Percentiles rank a stretch among this genome's conserved stretches.
Evolutionary conservation across 1,284 basidiomycete species (phyloP).

Genomic region (Ceratobasidium sp.): DNA sequence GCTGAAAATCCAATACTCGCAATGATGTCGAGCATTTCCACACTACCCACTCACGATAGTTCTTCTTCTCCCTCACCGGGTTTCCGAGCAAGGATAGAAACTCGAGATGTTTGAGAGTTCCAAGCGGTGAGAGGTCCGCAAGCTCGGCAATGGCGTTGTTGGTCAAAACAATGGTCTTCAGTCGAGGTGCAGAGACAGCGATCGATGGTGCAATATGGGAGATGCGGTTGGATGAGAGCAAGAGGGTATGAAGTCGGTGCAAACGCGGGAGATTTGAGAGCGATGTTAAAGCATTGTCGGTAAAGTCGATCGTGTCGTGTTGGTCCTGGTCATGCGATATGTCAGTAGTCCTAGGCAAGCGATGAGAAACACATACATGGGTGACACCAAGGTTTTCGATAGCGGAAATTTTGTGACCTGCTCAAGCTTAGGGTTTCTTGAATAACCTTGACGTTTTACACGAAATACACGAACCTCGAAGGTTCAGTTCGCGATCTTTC

Average conservation of each 20-base stretch:
- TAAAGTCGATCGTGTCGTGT: slow-evolving; percentile 95
- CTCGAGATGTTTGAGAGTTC: slow-evolving; percentile 81
- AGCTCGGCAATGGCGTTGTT: slow-evolving; percentile 82
- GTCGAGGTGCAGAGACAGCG: slow-evolving; percentile 85
- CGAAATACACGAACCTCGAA: slow-evolving; percentile 78
- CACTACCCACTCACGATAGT: slow-evolving; percentile 96
- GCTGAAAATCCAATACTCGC: slow-evolving; percentile 95
- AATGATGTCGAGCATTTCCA: slow-evolving; percentile 81
- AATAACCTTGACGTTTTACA: slow-evolving; percentile 43
- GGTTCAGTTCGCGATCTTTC: slow-evolving; percentile 95
- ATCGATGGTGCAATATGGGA: slow-evolving; percentile 84
- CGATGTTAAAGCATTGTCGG: slow-evolving; percentile 92
- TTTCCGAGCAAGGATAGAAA: slow-evolving; percentile 91
- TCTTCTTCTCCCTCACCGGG: slow-evolving; percentile 92
- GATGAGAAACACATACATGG: slow-evolving; percentile 69
- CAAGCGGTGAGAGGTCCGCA: slow-evolving; percentile 88
- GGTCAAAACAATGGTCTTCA: slow-evolving; percentile 83
- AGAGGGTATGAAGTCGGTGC: slow-evolving; percentile 81
- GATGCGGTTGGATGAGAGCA: slow-evolving; percentile 91
- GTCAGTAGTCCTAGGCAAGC: slow-evolving; percentile 18
- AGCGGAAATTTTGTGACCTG: slow-evolving; percentile 96
- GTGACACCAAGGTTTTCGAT: slow-evolving; percentile 99
- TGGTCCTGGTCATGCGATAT: slow-evolving; percentile 71
- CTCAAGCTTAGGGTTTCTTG: slow-evolving; percentile 48
- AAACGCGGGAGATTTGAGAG: slow-evolving; percentile 90